Evolutionary conservation across 192 early-diverging fungal genomes (phyloP), one percentile per base, ranked within the genome.

Genomic region (Ambispora gerdemannii): DNA sequence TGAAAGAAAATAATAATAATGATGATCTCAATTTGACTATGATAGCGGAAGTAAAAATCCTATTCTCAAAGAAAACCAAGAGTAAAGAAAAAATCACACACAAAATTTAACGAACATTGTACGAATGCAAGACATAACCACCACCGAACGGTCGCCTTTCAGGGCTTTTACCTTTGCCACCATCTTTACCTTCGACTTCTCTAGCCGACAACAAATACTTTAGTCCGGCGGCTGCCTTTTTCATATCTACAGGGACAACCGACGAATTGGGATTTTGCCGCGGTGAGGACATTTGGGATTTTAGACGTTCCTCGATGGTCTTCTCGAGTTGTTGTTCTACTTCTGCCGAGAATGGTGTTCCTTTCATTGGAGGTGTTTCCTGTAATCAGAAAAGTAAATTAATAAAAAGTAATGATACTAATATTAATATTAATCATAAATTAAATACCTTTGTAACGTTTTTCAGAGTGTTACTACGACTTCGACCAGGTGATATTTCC

Each of bases 321-420:
- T 79, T 79, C 67, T 82, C 73, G 56, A 80, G 77, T 38, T 77
- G 72, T 51, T 79, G 80, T 67, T 76, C 69, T 47, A 79, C 75
- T 61, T 82, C 81, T 19, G 67, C 72, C 25, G 81, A 82, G 31
- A 82, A 80, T 1, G 77, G 73, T 8, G 80, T 56, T 20, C 80
- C 67, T 56, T 70, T 70, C 35, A 70, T 28, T 47, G 55, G 53
- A 20, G 68, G 34, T 11, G 68, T 30, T 19, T 70, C 81, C 79
- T 80, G 33, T 31, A 38, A 69, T 25, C 1, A 15, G 24, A 28
- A 17, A 58, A 70, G 30, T 3, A 35, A 35, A 33, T 50, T 24
- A 58, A 22, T 28, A 13, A 34, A 22, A 10, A 32, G 25, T 19
- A 22, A 43, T 35, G 6, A 28, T 20, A 4, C 33, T 19, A 20